phyloP scores from a whole-genome alignment of 192 early-diverging fungal species.

The Podila epicladia region DNA sequence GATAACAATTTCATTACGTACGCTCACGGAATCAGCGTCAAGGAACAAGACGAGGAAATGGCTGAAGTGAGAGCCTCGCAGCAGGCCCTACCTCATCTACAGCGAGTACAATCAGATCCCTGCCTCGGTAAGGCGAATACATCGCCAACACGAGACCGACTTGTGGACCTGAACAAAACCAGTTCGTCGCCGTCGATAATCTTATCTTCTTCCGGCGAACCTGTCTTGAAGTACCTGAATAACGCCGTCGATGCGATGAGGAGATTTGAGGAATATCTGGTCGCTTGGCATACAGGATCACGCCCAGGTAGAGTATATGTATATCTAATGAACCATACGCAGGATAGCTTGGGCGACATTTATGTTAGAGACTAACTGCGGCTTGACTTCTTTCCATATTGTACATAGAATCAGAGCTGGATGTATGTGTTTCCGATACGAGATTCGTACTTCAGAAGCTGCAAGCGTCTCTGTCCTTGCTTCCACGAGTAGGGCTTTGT shows the following conservation, averaged over 20 bases:
- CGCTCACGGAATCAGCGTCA: not conserved
- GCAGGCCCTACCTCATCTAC: not conserved
- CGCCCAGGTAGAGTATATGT: conserved; percentile 5
- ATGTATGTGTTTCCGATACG: not conserved
- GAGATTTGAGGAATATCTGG: conserved; percentile 22
- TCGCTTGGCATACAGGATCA: conserved; percentile 5
- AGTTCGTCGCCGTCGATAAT: not conserved
- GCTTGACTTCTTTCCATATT: not conserved
- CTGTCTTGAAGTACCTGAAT: not conserved
- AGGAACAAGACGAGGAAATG: conserved; percentile 6
- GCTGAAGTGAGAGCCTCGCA: not conserved
- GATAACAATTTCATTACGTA: not conserved
- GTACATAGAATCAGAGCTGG: conserved; percentile 3
- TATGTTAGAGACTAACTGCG: not conserved
- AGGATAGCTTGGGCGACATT: not conserved
- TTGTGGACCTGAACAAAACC: not conserved
- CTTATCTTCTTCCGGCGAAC: not conserved
- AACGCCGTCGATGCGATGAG: conserved; percentile 14
- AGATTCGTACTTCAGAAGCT: not conserved
- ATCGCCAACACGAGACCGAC: not conserved
- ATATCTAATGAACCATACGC: not conserved
- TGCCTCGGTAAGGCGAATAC: not conserved
- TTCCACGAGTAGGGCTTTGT: not conserved
- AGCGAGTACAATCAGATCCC: not conserved
- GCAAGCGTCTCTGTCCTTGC: not conserved